Evolutionary conservation across 1,284 basidiomycete species (phyloP), one percentile per base, ranked within the genome.

Genomic region (Irpex sp.): DNA sequence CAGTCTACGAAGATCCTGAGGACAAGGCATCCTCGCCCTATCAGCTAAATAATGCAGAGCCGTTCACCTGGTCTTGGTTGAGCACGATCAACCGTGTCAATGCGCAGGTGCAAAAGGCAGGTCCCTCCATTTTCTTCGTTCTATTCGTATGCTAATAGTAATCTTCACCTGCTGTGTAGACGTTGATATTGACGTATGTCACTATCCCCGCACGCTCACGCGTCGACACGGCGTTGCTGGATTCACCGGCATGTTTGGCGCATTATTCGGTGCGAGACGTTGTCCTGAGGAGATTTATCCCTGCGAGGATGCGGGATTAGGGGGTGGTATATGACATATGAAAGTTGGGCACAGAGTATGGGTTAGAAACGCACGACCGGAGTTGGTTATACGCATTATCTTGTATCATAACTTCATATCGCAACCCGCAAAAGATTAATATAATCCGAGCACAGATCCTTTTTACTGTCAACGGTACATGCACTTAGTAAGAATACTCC

Each of bases 51-150:
- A 90, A 87, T 59, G 76, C 83, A 2, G 80, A 86, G n/a, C 86
- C 90, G 1, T 89, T 91, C 69, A 81, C 86, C 36, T 99, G 97
- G 97, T 86, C 92, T 10, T 98, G 96, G 95, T 84, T 99, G 45
- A 94, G 93, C 73, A 99, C 97, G 1, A 84, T 98, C 63, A 99
- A 98, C 72, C 88, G 97, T 23, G 96, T 99, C 18, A 98, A 98
- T 73, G 90, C 92, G 0, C 94, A 98, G 73, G 97, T 99, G 2
- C 94, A 95, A 77, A 99, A 99, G 85, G 95, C 88, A 53, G 52
- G 74, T 65, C 16, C 49, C 47, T 53, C 61, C 19, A 55, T 21
- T 58, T 48, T 53, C 55, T 60, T 3, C 53, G 35, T 35, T 21
- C 53, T 45, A 35, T 21, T 1, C 14, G 18, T 56, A n/a, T 36